phyloP scores from a whole-genome alignment of 805 yeast species.

The Lachancea cidri region DNA sequence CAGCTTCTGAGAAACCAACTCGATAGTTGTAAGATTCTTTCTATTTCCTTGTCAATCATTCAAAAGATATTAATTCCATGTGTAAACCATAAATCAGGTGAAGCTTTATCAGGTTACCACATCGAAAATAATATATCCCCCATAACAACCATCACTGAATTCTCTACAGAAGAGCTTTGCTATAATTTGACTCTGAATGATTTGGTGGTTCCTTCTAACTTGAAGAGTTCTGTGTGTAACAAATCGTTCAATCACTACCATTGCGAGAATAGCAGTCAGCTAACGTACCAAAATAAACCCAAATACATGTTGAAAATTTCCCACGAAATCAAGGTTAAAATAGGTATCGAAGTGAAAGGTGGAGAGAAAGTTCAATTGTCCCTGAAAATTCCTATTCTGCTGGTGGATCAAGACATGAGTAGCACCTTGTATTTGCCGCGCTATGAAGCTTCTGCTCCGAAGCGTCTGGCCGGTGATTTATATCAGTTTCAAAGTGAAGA shows the following conservation, averaged over 20 bases:
- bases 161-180: neutral
- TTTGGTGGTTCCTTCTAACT: neutral
- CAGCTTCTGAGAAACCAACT: neutral
- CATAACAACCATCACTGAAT: neutral
- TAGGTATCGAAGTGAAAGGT: neutral
- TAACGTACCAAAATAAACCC: neutral
- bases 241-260: slow-evolving; percentile 4
- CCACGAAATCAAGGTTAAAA: slow-evolving; percentile 2
- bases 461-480: neutral
- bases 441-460: slow-evolving; percentile 5
- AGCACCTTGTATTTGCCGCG: slow-evolving; percentile 8
- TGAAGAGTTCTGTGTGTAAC: neutral
- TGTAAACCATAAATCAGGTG: slow-evolving; percentile 1
- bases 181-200: slow-evolving; percentile 2
- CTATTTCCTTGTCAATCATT: slow-evolving; percentile 1
- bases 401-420: slow-evolving; percentile 7
- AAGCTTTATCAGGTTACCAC: neutral
- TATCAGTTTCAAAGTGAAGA: neutral
- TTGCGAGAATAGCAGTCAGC: neutral
- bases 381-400: slow-evolving; percentile 7
- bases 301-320: slow-evolving; percentile 2
- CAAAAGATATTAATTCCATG: slow-evolving; percentile 9
- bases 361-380: neutral
- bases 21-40: neutral
- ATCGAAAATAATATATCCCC: neutral